Evolutionary conservation across 805 yeast genomes (phyloP).

Genomic region (Starmerella potacharoeniae): DNA sequence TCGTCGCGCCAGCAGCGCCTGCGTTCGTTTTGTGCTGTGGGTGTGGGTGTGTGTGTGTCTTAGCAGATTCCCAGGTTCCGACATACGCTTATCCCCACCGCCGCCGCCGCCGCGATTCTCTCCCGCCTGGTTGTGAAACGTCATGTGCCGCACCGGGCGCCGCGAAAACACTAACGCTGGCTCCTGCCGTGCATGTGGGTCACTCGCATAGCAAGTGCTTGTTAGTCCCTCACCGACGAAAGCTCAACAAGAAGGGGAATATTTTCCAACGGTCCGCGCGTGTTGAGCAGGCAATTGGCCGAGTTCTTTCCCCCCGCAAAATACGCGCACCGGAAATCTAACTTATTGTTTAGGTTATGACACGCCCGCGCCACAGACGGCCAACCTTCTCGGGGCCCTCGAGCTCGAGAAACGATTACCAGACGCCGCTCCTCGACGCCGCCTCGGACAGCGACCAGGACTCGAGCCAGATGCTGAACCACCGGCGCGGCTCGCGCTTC

Average conservation of each 20-base stretch:
- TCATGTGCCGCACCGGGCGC: no score
- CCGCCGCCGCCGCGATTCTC: no score
- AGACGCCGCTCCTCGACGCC: neutral
- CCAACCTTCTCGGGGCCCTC: slow-evolving; percentile 17
- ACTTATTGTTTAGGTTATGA: slow-evolving; percentile 4
- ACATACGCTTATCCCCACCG: no score
- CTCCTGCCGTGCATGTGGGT: neutral
- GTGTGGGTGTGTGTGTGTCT: no score
- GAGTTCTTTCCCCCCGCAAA: neutral
- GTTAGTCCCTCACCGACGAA: neutral
- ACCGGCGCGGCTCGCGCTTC: slow-evolving; percentile 11
- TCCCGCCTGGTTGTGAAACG: no score
- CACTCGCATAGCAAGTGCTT: neutral
- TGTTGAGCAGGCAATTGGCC: neutral
- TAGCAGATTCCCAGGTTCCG: no score
- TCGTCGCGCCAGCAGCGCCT: no score
- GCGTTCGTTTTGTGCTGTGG: no score
- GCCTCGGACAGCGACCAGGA: slow-evolving; percentile 4
- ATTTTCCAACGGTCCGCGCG: neutral
- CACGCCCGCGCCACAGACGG: slow-evolving; percentile 15
- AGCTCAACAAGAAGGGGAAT: neutral
- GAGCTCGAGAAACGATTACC: neutral
- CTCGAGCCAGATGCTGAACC: slow-evolving; percentile 7
- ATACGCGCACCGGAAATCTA: neutral
- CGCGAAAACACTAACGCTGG: no score